These are phyloP conservation scores for Candida tetrigidarum DNA, from an alignment of 1,139 yeast genomes.

Conservation along the genomic window DNA sequence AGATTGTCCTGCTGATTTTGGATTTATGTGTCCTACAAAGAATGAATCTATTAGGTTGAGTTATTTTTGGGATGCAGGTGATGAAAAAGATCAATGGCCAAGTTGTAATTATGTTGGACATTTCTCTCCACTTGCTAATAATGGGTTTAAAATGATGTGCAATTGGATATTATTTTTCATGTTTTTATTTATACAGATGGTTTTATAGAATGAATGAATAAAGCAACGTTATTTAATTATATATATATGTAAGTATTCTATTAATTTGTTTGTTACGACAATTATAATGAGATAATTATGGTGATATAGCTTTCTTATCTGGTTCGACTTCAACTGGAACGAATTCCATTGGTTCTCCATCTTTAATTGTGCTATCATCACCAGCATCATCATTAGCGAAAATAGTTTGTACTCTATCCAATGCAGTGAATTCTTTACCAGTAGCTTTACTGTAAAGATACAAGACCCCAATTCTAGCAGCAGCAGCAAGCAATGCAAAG, in stretches of 20 bases:
- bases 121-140: neutral
- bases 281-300: neutral
- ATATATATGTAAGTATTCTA: too few species aligned
- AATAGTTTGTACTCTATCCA: conserved; percentile 47
- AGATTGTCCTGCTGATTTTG: conserved; percentile 81
- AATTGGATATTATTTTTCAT: conserved; percentile 3
- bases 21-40: conserved; percentile 69
- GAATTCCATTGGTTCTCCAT: neutral
- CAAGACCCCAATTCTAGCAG: conserved; percentile 45
- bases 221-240: too few species aligned
- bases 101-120: conserved; percentile 57
- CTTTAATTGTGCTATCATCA: conserved; percentile 9
- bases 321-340: neutral
- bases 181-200: neutral
- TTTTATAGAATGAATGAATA: conserved; percentile 2
- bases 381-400: conserved; percentile 18
- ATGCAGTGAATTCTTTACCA: conserved; percentile 56
- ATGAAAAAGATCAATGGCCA: conserved; percentile 29
- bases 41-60: conserved; percentile 43
- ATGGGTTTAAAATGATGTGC: neutral
- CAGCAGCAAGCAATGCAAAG: conserved; percentile 57
- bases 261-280: too few species aligned
- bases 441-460: conserved; percentile 42
- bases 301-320: neutral
- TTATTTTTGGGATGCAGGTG: conserved; percentile 46